phyloP scores from a whole-genome alignment of 2,329 filamentous ascomycete genomes.

The Xylaria sp. region DNA sequence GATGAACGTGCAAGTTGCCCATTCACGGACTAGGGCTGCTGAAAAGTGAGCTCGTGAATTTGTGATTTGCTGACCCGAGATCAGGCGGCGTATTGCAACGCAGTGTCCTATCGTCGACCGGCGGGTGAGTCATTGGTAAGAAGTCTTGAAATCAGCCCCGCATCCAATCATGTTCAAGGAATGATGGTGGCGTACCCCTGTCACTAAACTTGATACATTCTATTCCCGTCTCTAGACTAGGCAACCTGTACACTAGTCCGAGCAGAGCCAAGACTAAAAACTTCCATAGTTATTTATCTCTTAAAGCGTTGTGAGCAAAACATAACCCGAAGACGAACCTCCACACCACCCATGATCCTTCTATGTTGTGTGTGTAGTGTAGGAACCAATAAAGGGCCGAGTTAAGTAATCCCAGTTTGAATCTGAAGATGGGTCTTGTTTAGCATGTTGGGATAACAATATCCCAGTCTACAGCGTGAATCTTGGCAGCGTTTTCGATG shows the following conservation, averaged over 20 bases:
- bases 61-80: constrained; percentile 36
- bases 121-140: constrained; percentile 36
- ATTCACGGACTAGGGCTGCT: constrained; percentile 15
- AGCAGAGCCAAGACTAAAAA: constrained; percentile 23
- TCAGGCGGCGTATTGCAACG: constrained; percentile 29
- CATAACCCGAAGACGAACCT: constrained; percentile 1
- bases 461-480: constrained; percentile 19
- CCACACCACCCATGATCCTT: constrained; percentile 26
- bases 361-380: background rate
- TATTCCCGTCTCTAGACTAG: constrained; percentile 23
- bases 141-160: constrained; percentile 13
- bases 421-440: constrained; percentile 1
- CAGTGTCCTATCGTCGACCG: constrained; percentile 28
- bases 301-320: constrained; percentile 6
- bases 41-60: constrained; percentile 22
- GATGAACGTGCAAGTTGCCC: constrained; percentile 33
- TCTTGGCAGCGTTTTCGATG: constrained; percentile 6
- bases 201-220: constrained; percentile 21
- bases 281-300: constrained; percentile 12
- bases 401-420: constrained; percentile 2
- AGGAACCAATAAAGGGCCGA: constrained; percentile 8
- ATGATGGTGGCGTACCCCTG: constrained; percentile 16
- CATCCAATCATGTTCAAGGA: constrained; percentile 26
- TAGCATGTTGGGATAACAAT: constrained; percentile 7
- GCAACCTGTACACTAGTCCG: constrained; percentile 22